Conservation (phyloP, 441 rosid species). For the Cnidoscolus chayamansa region DNA sequence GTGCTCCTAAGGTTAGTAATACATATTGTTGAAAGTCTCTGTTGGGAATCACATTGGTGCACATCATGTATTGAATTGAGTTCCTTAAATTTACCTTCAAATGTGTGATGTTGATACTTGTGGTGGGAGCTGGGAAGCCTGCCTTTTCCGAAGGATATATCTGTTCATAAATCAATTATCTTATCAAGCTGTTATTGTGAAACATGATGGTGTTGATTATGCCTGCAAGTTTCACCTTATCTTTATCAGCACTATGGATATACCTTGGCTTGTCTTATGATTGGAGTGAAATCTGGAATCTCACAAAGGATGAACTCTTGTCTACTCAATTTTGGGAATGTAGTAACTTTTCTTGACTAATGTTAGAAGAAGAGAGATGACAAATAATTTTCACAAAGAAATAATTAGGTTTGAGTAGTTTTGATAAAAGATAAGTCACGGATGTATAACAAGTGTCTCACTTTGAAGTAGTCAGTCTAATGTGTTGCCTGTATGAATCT, state of each 20-base stretch:
- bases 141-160: not conserved
- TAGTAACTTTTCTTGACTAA: not conserved
- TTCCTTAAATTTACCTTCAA: not conserved
- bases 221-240: not conserved
- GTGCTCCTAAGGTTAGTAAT: constrained; percentile 73
- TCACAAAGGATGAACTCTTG: not conserved
- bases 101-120: not conserved
- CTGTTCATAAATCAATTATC: not conserved
- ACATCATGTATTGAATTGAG: not conserved
- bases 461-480: not conserved
- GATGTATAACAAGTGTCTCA: no score
- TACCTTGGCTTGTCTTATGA: not conserved
- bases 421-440: not conserved
- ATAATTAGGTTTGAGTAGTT: not conserved
- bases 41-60: not conserved
- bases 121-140: not conserved
- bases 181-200: not conserved
- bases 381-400: not conserved
- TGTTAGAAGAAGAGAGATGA: not conserved
- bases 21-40: not conserved
- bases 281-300: not conserved
- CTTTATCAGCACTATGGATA: not conserved
- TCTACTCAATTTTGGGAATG: not conserved
- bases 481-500: not conserved
- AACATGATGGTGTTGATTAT: not conserved